Evolutionary conservation across 306 rosid species (phyloP), one percentile per base, ranked within the genome.

Genomic region (Fragaria vesca): DNA sequence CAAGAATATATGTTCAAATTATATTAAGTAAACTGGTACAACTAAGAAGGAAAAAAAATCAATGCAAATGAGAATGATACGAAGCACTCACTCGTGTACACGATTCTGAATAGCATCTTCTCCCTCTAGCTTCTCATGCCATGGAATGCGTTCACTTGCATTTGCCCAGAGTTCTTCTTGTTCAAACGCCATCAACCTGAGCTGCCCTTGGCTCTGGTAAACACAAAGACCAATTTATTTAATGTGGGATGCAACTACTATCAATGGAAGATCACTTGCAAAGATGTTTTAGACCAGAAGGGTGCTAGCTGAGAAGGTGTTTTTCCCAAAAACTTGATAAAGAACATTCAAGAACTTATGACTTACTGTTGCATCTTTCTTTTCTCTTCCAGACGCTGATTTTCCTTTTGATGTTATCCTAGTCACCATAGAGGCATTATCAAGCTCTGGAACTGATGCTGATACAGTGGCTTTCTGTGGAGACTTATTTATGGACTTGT

Each of bases 41-140:
- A 55, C 63, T 43, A 21, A 75, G 40, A 58, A 60, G 0, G 15
- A 26, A 60, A 4, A 38, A 26, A 60, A 26, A 12, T 30, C 40
- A 30, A 15, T 65, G 7, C 15, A 34, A 75, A 71, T 66, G 38
- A 68, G 76, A 26, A 70, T 15, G 69, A 57, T 66, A 46, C 36
- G 60, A 36, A 73, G 34, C 34, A 81, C 99, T 85, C 86, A 95
- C 99, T 95, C 99, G 28, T 93, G 99, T 65, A 95, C 87, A 65
- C 96, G 97, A 74, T 90, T 91, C 85, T 95, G 99, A 69, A 91
- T 84, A 75, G 85, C 91, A 82, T 91, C 99, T 85, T 95, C 99
- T 66, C 91, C 97, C 85, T 93, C 97, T 79, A 95, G 72, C 48
- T 81, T 88, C 79, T 89, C 99, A 72, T 93, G 97, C 99, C 99